Conservation (phyloP, 1,284 basidiomycete genomes). For the Afroboletus lepidellus region DNA sequence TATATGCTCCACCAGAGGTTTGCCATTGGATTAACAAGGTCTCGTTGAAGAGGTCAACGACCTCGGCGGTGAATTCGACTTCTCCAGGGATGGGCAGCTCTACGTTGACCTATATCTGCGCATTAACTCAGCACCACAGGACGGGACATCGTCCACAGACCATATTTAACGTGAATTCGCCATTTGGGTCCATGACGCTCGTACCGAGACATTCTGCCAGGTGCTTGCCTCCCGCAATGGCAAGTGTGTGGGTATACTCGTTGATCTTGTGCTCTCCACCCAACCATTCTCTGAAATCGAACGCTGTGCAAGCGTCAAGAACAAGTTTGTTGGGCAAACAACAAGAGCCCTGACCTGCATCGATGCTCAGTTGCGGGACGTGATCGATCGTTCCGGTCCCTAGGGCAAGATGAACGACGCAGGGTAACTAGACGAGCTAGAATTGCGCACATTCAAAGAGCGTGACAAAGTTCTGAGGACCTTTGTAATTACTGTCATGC, state of each 20-base stretch:
- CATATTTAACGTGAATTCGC: constrained; percentile 75
- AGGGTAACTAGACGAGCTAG: neutral
- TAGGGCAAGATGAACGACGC: constrained; percentile 27
- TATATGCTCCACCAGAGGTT: constrained; percentile 37
- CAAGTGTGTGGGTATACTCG: constrained; percentile 73
- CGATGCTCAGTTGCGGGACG: constrained; percentile 52
- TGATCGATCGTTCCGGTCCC: constrained; percentile 74
- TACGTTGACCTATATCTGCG: constrained; percentile 44
- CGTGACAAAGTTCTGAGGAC: constrained; percentile 47
- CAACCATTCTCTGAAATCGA: constrained; percentile 77
- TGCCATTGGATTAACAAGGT: constrained; percentile 43
- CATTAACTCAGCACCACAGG: neutral
- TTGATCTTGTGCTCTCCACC: constrained; percentile 84
- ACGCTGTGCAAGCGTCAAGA: constrained; percentile 42
- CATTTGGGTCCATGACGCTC: constrained; percentile 55
- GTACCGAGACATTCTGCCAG: constrained; percentile 70
- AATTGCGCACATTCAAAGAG: constrained; percentile 57
- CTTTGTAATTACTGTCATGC: constrained; percentile 30
- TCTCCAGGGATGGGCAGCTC: constrained; percentile 49
- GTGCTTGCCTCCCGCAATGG: constrained; percentile 66
- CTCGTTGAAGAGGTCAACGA: constrained; percentile 37
- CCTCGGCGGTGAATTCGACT: constrained; percentile 31
- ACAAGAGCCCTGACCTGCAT: constrained; percentile 44
- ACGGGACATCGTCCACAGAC: constrained; percentile 39
- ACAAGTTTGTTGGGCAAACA: constrained; percentile 10